Evolutionary conservation across 2,329 filamentous ascomycete species (phyloP), one percentile per base, ranked within the genome.

Genomic region (Rosellinia necatrix): DNA sequence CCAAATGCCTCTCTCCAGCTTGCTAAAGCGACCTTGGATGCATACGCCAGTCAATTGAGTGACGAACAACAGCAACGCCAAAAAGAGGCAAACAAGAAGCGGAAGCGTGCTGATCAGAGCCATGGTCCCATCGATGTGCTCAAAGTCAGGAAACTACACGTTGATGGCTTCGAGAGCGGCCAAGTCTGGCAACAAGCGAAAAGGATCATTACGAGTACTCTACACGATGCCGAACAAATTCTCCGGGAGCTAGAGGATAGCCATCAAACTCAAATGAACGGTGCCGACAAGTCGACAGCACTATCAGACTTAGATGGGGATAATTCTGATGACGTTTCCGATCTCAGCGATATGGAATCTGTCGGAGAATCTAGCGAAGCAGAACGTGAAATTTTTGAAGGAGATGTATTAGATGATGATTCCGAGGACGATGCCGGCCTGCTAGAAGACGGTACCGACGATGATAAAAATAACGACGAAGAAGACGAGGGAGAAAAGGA

Each of bases 181-280:
- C 93, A 97, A 74, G 87, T 99, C 38, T 99, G 93, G 90, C 91
- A 97, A 73, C 94, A 99, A 76, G 89, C 91, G 7, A 88, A 87
- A 68, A 85, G 90, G 66, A 91, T 97, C 17, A 86, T 97, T 54
- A 81, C 73, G 10, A 79, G 80, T 42, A 74, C 82, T 9, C 64
- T 85, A 41, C 72, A 75, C 37, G 78, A 82, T 61, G 79, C 81
- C 0, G 73, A 78, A 43, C 71, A 74, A 5, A 68, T 75, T 3
- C 68, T 85, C 13, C 71, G 75, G 46, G 80, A 81, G 61, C 68
- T 86, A 27, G 76, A 82, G 64, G 77, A 78, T 56, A 69, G 64
- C 17, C 68, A 89, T 60, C 83, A 86, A 42, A 75, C 86, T 6
- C 76, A 76, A 38, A 80, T 87, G 66, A 71, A 74, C 12, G 75